phyloP scores from a whole-genome alignment of 306 rosid genomes.

The Medicago lupulina region DNA sequence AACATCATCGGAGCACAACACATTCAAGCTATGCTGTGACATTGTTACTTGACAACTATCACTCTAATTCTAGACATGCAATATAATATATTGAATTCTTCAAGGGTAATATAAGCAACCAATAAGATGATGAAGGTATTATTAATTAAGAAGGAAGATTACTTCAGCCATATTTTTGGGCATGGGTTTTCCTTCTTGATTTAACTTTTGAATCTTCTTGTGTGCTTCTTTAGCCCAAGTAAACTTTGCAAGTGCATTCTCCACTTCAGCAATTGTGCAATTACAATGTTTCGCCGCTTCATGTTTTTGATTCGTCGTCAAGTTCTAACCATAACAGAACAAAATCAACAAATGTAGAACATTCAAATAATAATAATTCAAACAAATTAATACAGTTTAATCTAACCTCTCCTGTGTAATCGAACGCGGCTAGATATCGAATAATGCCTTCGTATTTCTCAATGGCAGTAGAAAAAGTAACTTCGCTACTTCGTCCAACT shows the following conservation, averaged over 20 bases:
- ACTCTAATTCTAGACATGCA: not conserved
- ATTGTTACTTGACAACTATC: not conserved
- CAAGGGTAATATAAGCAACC: not conserved
- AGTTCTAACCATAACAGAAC: slow-evolving; percentile 60
- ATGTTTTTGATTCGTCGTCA: slow-evolving; percentile 59
- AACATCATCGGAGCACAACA: not conserved
- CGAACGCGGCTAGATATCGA: slow-evolving; percentile 72
- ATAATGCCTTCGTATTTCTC: slow-evolving; percentile 76
- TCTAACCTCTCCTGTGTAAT: slow-evolving; percentile 78
- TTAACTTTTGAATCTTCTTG: slow-evolving; percentile 70
- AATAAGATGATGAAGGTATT: not conserved
- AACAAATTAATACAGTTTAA: not conserved
- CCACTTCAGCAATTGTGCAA: slow-evolving; percentile 80
- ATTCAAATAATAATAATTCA: too few relatives aligned
- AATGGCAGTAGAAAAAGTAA: slow-evolving; percentile 64
- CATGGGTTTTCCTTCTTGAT: slow-evolving; percentile 91
- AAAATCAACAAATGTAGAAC: not conserved
- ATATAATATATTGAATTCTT: not conserved
- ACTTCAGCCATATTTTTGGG: slow-evolving; percentile 70
- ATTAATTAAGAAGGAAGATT: slow-evolving; percentile 28
- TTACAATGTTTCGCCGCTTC: slow-evolving; percentile 86
- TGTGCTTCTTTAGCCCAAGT: slow-evolving; percentile 92
- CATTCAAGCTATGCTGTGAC: not conserved
- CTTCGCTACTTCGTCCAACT: slow-evolving; percentile 92
- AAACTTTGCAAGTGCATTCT: slow-evolving; percentile 85